Percentiles rank a stretch among this genome's conserved stretches.
Conservation (phyloP, 1,284 basidiomycete species). For the Athelia sp. region DNA sequence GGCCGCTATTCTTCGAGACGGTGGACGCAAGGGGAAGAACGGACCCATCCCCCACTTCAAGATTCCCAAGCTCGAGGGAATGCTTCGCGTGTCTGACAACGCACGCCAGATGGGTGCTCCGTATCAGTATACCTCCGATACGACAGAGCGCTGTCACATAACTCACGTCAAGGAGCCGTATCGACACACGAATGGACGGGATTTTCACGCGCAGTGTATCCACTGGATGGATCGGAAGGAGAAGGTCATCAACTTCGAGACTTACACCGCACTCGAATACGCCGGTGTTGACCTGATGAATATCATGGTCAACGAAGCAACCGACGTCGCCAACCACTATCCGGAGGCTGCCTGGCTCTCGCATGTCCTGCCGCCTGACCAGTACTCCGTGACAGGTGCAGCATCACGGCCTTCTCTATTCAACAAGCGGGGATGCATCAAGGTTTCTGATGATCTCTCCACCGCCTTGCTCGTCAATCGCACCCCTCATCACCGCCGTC, state of each 20-base stretch:
- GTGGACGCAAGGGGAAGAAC: neutral
- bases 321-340: neutral
- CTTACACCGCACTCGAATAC: neutral
- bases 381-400: neutral
- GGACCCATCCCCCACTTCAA: neutral
- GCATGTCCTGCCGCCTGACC: neutral
- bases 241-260: neutral
- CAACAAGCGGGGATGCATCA: neutral
- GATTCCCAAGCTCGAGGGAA: conserved; percentile 1
- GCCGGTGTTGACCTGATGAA: neutral
- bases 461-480: neutral
- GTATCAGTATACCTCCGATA: neutral
- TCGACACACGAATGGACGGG: neutral
- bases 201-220: neutral
- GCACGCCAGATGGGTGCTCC: neutral
- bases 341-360: conserved; percentile 1
- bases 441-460: neutral
- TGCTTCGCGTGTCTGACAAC: neutral
- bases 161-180: neutral
- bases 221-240: neutral
- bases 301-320: neutral
- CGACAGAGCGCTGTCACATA: neutral
- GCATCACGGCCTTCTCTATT: neutral
- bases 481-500: neutral
- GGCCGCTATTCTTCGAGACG: neutral